A percentile compares a stretch with the other conserved stretches of the same genome.
Evolutionary conservation across 2,329 filamentous ascomycete genomes (phyloP).

Genomic region (Aspergillus nomiae): DNA sequence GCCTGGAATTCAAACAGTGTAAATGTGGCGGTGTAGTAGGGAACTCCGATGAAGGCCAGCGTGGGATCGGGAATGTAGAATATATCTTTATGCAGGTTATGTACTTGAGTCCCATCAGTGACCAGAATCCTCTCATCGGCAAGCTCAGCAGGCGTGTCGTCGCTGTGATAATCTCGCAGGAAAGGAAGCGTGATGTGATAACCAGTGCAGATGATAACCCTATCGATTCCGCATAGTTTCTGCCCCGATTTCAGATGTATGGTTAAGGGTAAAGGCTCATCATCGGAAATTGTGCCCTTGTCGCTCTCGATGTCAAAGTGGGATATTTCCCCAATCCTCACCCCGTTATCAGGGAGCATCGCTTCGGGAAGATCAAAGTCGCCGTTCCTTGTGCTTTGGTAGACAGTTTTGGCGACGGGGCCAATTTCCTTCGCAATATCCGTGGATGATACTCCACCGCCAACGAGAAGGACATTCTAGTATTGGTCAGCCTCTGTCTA

Average conservation of each 20-base stretch:
- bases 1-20: constrained; percentile 72
- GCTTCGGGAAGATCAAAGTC: constrained; percentile 59
- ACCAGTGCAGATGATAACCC: constrained; percentile 67
- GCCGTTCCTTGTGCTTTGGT: constrained; percentile 62
- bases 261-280: constrained; percentile 51
- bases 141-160: constrained; percentile 45
- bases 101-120: constrained; percentile 63
- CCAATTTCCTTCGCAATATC: constrained; percentile 59
- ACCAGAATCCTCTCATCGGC: constrained; percentile 60
- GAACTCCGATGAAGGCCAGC: constrained; percentile 65
- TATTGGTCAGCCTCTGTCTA: neutral
- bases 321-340: constrained; percentile 55
- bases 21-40: constrained; percentile 68
- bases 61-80: constrained; percentile 71
- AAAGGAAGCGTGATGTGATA: constrained; percentile 71
- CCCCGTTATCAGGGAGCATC: constrained; percentile 56
- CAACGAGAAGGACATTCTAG: constrained; percentile 58
- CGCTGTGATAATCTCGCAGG: constrained; percentile 53
- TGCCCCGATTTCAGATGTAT: constrained; percentile 57
- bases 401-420: constrained; percentile 46
- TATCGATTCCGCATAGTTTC: constrained; percentile 58
- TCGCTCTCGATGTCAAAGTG: constrained; percentile 43
- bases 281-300: neutral
- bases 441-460: constrained; percentile 57
- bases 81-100: constrained; percentile 71